Evolutionary conservation across 2,329 filamentous ascomycete species (phyloP).

Genomic region (Coniochaeta sp.): DNA sequence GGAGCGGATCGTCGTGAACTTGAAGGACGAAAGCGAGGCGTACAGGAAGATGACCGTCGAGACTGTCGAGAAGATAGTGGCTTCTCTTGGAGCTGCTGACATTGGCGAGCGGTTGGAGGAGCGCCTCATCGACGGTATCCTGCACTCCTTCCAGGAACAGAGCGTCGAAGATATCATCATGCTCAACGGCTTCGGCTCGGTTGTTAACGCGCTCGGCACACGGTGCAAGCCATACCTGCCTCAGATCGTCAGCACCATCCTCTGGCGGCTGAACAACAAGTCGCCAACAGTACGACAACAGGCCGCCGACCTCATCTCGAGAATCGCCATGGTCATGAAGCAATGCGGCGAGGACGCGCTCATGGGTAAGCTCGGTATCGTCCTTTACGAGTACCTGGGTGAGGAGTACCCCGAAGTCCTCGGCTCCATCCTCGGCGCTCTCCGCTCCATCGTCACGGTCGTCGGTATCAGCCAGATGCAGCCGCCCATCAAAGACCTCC

Average conservation of each 20-base stretch:
- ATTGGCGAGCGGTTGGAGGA: slow-evolving; percentile 91
- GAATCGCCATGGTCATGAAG: slow-evolving; percentile 98
- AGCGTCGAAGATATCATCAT: slow-evolving; percentile 93
- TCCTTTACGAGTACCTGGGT: slow-evolving; percentile 95
- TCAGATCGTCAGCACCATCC: slow-evolving; percentile 93
- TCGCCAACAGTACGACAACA: slow-evolving; percentile 94
- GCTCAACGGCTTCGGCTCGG: slow-evolving; percentile 94
- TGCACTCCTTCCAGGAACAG: slow-evolving; percentile 96
- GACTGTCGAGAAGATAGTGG: slow-evolving; percentile 93
- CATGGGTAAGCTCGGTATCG: slow-evolving; percentile 90
- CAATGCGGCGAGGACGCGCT: slow-evolving; percentile 94
- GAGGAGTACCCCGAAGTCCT: slow-evolving; percentile 98
- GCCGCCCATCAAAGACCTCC: slow-evolving; percentile 90
- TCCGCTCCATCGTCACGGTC: slow-evolving; percentile 94
- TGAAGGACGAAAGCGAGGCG: slow-evolving; percentile 96
- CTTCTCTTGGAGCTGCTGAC: slow-evolving; percentile 86
- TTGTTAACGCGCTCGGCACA: slow-evolving; percentile 89
- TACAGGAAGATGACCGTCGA: slow-evolving; percentile 99
- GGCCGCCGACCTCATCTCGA: slow-evolving; percentile 90
- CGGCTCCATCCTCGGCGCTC: slow-evolving; percentile 88
- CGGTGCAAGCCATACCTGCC: slow-evolving; percentile 95
- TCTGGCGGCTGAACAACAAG: slow-evolving; percentile 97
- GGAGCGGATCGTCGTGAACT: slow-evolving; percentile 84
- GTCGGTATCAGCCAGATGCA: slow-evolving; percentile 98
- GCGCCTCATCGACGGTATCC: slow-evolving; percentile 86